phyloP scores from a whole-genome alignment of 1,284 basidiomycete genomes.

The Boletus smithii region DNA sequence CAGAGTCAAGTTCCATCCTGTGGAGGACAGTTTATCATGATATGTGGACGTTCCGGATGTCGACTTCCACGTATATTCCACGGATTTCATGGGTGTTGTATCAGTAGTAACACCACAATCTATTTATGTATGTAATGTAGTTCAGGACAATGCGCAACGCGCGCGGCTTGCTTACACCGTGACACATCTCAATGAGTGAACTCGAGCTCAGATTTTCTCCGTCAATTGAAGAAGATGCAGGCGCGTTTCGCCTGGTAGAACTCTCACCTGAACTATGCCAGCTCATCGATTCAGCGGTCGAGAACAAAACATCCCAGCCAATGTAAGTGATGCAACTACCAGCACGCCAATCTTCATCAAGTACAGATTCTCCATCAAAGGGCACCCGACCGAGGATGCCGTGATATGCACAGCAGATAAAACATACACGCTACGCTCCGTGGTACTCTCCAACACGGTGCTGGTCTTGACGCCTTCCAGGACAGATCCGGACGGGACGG shows the following conservation, averaged over 20 bases:
- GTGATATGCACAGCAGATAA: conserved; percentile 78
- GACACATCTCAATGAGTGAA: no score
- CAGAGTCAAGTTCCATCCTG: conserved; percentile 66
- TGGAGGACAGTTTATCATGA: no score
- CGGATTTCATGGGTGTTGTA: no score
- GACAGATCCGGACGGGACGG: conserved; percentile 35
- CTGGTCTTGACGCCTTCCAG: conserved; percentile 63
- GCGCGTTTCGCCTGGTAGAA: conserved; percentile 64
- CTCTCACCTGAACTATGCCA: conserved; percentile 61
- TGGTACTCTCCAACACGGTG: conserved; percentile 82
- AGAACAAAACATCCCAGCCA: conserved; percentile 23
- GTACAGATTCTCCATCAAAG: conserved; percentile 76
- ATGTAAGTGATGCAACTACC: no score
- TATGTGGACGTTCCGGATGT: no score
- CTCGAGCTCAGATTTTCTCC: conserved; percentile 53
- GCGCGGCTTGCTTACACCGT: no score
- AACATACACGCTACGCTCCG: conserved; percentile 79
- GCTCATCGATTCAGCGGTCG: conserved; percentile 44
- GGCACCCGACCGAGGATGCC: conserved; percentile 76
- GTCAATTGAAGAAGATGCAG: conserved; percentile 43
- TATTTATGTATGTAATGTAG: no score
- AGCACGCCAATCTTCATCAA: no score
- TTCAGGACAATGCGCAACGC: no score
- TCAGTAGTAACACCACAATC: no score
- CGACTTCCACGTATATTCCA: no score